phyloP scores from a whole-genome alignment of 2,329 filamentous ascomycete genomes.

The Ceratocystis albifundus region DNA sequence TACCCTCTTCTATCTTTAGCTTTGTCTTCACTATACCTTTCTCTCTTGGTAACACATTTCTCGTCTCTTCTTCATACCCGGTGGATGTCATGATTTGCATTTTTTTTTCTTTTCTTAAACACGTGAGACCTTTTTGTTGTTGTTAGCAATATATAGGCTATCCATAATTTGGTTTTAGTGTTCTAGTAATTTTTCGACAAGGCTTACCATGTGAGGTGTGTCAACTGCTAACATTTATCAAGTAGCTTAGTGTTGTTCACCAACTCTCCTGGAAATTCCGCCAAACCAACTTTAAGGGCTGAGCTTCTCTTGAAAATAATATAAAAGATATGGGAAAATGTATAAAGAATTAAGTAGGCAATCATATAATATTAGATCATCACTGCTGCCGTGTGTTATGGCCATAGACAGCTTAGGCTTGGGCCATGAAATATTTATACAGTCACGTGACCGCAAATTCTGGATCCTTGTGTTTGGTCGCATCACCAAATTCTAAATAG shows the following conservation, averaged over 20 bases:
- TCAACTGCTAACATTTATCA: too few species aligned
- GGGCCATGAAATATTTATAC: background rate
- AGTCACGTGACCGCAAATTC: constrained; percentile 22
- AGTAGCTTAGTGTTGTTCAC: too few species aligned
- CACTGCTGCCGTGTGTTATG: background rate
- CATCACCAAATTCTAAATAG: constrained; percentile 23
- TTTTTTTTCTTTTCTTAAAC: background rate
- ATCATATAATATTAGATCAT: too few species aligned
- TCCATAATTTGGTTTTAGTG: too few species aligned
- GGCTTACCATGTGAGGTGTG: too few species aligned
- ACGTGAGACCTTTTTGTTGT: background rate
- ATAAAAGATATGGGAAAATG: too few species aligned
- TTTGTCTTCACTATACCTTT: constrained; percentile 6
- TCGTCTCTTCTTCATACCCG: background rate
- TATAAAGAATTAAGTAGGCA: too few species aligned
- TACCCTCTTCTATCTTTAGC: constrained; percentile 8
- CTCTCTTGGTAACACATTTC: background rate
- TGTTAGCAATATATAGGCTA: too few species aligned
- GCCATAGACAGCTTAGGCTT: background rate
- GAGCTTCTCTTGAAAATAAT: too few species aligned
- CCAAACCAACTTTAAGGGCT: too few species aligned
- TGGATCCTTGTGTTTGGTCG: constrained; percentile 7
- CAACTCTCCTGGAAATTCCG: too few species aligned
- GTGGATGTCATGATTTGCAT: constrained; percentile 1
- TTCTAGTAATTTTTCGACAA: too few species aligned